Percentiles rank a stretch among this genome's conserved stretches.
These are phyloP conservation scores for Metarhizium brunneum DNA, from an alignment of 2,329 filamentous ascomycete species.

Conservation along the genomic window DNA sequence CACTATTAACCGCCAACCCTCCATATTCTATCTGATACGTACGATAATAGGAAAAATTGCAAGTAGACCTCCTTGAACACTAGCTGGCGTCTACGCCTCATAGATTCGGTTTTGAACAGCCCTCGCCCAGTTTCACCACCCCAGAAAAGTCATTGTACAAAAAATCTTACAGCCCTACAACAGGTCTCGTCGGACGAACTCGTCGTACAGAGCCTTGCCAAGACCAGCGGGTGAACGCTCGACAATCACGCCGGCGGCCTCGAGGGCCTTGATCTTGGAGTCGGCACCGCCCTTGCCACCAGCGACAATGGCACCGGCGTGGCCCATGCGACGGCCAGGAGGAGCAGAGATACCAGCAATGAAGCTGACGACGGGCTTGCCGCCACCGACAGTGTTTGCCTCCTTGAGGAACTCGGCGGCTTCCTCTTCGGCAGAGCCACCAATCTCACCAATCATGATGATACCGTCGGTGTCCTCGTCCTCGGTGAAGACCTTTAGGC, in stretches of 20 bases:
- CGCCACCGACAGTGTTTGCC: slow-evolving; percentile 75
- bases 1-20: slow-evolving; percentile 3
- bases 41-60: slow-evolving; percentile 19
- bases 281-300: slow-evolving; percentile 97
- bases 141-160: slow-evolving; percentile 2
- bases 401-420: slow-evolving; percentile 91
- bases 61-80: slow-evolving; percentile 11
- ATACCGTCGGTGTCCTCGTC: slow-evolving; percentile 97
- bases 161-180: slow-evolving; percentile 48
- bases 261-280: slow-evolving; percentile 93
- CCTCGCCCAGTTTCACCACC: not conserved
- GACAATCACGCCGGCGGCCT: slow-evolving; percentile 88
- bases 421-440: slow-evolving; percentile 94
- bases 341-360: slow-evolving; percentile 97
- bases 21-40: slow-evolving; percentile 24
- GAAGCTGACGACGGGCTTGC: slow-evolving; percentile 95
- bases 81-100: slow-evolving; percentile 15
- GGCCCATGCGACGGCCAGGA: slow-evolving; percentile 93
- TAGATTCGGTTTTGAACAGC: slow-evolving; percentile 7
- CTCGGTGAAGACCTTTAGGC: slow-evolving; percentile 90
- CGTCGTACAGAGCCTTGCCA: slow-evolving; percentile 86
- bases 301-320: slow-evolving; percentile 95
- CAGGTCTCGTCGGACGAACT: slow-evolving; percentile 94
- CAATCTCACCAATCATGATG: slow-evolving; percentile 99
- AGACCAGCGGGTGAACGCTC: slow-evolving; percentile 87